Evolutionary conservation across 1,284 basidiomycete species (phyloP), one percentile per base, ranked within the genome.

Genomic region (Retiboletus fuscus): DNA sequence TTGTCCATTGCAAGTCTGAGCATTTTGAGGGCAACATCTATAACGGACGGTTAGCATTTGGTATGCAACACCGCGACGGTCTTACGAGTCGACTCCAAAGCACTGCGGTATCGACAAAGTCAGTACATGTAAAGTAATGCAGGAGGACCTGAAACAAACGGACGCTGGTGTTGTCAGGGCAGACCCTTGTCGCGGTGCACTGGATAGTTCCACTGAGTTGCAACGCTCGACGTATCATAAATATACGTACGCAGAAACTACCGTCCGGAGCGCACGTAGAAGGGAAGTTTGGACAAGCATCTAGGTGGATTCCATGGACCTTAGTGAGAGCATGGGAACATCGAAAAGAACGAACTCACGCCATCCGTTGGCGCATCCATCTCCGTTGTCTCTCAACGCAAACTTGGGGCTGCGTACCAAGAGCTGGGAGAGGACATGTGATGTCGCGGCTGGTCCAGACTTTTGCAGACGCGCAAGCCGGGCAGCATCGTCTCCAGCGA

Each of bases 201-300:
- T 80, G 47, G 8, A 55, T 8, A 34, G n/a, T n/a, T 22, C 22
- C n/a, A 4, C 16, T 70, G 39, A 71, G 61, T 53, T 26, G 28
- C 15, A 13, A 28, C 46, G 13, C 24, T 44, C 18, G 18, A 30
- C 15, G 26, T 18, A 28, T 3, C 20, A 10, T 18, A n/a, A n/a
- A 26, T 6, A 15, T 16, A 60, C 80, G 26, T 75, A 79, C 78
- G 39, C 78, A 79, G 44, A 53, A 73, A 58, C 43, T 70, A n/a
- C 80, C 80, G 41, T 55, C 57, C 2, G 65, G 73, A 24, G 72
- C 77, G 30, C 78, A 79, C n/a, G 24, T 3, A 18, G 62, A 7
- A 24, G 78, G 77, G 28, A 57, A 80, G 64, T 79, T 79, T 24
- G 76, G 16, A 39, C 78, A 79, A 41, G 53, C 51, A 10, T 72